Conservation (phyloP, 345 rosid species). For the Salix viminalis region DNA sequence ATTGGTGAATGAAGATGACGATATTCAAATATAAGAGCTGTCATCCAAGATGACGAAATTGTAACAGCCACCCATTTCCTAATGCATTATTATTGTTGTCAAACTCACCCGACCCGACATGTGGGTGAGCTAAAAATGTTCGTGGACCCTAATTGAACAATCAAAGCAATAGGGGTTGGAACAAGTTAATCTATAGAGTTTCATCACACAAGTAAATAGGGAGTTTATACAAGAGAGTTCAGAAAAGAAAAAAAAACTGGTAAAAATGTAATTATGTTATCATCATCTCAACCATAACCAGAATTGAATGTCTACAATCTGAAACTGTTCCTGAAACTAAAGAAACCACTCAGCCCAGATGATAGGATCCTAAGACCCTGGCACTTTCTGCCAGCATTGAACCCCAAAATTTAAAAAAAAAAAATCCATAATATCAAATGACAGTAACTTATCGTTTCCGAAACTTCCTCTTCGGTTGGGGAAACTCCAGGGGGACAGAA, state of each 20-base stretch:
- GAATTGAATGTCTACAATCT: background rate
- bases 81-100: no score
- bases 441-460: background rate
- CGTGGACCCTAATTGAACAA: no score
- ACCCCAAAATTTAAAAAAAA: background rate
- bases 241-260: background rate
- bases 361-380: background rate
- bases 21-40: no score
- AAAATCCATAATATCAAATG: no score
- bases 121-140: no score
- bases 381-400: background rate
- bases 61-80: no score
- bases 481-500: slow-evolving; percentile 67
- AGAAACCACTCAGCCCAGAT: background rate
- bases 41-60: no score
- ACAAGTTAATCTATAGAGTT: background rate
- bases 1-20: no score
- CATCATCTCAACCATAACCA: background rate
- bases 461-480: slow-evolving; percentile 33
- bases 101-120: no score
- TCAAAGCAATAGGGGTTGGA: background rate
- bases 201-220: background rate
- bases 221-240: background rate
- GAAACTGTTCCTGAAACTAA: background rate
- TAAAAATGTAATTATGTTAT: background rate